Percentiles rank a stretch among this genome's conserved stretches.
phyloP scores from a whole-genome alignment of 257 asterid genomes.

The Schizonepeta tenuifolia region DNA sequence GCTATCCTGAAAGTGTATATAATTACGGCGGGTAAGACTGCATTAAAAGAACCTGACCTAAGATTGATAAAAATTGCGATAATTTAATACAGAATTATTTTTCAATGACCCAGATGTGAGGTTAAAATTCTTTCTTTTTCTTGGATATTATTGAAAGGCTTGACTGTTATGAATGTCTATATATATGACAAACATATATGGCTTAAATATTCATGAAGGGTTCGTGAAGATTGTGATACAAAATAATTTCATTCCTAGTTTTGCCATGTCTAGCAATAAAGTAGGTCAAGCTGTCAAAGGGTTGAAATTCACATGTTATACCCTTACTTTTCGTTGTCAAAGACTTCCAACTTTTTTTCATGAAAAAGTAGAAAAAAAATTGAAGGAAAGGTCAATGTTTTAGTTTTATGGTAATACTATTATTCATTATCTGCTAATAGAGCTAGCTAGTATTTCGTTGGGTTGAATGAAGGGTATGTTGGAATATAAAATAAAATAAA shows the following conservation, averaged over 20 bases:
- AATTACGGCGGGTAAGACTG: too few species aligned
- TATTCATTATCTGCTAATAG: too few species aligned
- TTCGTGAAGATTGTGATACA: neutral
- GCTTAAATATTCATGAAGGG: neutral
- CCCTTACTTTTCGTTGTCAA: conserved; percentile 9
- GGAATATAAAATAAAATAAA: too few species aligned
- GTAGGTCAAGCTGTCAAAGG: neutral
- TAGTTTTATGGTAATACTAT: neutral
- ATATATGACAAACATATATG: too few species aligned
- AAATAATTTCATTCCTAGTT: neutral
- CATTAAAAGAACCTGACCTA: neutral
- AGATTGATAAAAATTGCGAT: too few species aligned
- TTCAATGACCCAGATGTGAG: too few species aligned
- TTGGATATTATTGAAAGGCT: neutral
- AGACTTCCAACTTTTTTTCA: neutral
- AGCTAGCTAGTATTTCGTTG: too few species aligned
- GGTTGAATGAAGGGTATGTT: too few species aligned
- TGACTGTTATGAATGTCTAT: neutral
- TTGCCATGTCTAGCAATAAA: conserved; percentile 14
- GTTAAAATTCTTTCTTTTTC: neutral
- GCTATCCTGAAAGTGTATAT: too few species aligned
- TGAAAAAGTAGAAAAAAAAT: too few species aligned
- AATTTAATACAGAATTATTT: too few species aligned
- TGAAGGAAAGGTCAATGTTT: neutral
- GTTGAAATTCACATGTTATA: neutral